phyloP scores from a whole-genome alignment of 176 grass and related monocot species.

The Guadua angustifolia region DNA sequence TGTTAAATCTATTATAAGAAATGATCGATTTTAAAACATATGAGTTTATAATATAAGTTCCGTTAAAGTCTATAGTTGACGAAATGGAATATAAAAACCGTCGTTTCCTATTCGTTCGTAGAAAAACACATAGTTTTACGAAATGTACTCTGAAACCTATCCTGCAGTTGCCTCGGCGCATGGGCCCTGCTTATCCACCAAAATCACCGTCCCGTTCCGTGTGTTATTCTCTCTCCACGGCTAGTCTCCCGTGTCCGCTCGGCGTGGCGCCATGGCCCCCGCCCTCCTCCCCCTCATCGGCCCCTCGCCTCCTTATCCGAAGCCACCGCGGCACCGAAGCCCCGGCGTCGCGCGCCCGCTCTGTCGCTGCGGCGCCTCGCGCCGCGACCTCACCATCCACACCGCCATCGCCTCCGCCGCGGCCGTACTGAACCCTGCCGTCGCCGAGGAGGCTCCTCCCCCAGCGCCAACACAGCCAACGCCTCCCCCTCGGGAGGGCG shows the following conservation, averaged over 20 bases:
- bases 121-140: no score
- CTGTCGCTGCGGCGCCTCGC: constrained; percentile 44
- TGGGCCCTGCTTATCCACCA: constrained; percentile 29
- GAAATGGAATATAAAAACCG: no score
- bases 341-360: not conserved
- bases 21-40: no score
- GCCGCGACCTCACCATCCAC: constrained; percentile 60
- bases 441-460: constrained; percentile 45
- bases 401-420: constrained; percentile 45
- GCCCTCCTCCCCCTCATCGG: constrained; percentile 58
- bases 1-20: no score
- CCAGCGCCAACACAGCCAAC: not conserved
- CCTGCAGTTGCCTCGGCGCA: no score
- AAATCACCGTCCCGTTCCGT: not conserved
- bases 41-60: no score
- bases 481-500: not conserved
- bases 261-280: constrained; percentile 64
- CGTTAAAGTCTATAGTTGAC: no score
- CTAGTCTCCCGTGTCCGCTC: constrained; percentile 17
- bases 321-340: constrained; percentile 27
- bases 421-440: constrained; percentile 23
- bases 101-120: no score
- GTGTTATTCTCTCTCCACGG: constrained; percentile 25
- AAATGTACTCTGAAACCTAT: no score
- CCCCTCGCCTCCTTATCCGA: constrained; percentile 37